Percentiles rank a stretch among this genome's conserved stretches.
phyloP scores from a whole-genome alignment of 1,284 basidiomycete genomes.

The Dichomitus squalens region DNA sequence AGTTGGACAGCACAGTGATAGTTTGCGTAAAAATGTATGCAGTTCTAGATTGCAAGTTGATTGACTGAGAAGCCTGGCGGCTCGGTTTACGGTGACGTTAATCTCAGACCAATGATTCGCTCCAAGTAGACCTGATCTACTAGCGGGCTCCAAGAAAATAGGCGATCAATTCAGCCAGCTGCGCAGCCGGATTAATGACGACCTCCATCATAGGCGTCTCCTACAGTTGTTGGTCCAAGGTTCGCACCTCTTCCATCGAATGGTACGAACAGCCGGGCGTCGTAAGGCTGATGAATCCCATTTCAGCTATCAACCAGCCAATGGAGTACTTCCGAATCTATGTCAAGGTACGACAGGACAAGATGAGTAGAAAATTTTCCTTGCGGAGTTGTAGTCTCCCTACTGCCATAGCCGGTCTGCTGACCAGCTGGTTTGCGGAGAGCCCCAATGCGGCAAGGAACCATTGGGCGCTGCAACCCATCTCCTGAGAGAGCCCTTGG shows the following conservation, averaged over 20 bases:
- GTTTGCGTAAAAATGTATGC: no score
- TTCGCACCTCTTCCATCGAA: not conserved
- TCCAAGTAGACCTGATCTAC: no score
- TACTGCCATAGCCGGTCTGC: not conserved
- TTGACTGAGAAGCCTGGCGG: no score
- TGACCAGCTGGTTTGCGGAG: not conserved
- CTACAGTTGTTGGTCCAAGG: constrained; percentile 20
- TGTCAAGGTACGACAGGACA: not conserved
- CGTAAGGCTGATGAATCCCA: not conserved
- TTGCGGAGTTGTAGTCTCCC: not conserved
- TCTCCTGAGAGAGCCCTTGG: not conserved
- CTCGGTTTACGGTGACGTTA: no score
- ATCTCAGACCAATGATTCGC: no score
- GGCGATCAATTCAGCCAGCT: constrained; percentile 14
- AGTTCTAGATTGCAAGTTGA: no score
- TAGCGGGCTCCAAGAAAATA: constrained; percentile 14
- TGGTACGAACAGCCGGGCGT: not conserved
- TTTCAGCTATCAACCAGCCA: not conserved
- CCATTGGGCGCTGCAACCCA: not conserved
- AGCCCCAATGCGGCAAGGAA: not conserved
- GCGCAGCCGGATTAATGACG: not conserved
- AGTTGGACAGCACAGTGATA: no score
- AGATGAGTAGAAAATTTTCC: not conserved
- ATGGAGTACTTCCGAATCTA: not conserved
- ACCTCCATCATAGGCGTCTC: constrained; percentile 8